These are phyloP conservation scores for Trichoderma atroviride DNA, from an alignment of 2,329 filamentous ascomycete genomes.

Conservation along the genomic window DNA sequence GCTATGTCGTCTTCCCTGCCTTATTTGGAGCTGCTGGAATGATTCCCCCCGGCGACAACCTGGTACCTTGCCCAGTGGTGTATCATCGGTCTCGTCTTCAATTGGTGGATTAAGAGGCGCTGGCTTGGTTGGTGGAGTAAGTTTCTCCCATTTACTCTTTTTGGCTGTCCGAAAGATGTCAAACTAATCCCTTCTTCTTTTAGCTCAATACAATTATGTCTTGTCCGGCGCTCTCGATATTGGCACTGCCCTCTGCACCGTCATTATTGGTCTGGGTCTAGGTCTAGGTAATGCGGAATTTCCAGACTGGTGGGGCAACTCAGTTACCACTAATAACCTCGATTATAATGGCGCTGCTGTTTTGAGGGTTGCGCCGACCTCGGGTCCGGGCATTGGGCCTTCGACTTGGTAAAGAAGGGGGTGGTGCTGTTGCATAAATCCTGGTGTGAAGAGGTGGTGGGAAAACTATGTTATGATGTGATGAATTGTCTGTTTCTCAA, in stretches of 20 bases:
- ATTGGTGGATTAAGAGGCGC: slow-evolving; percentile 53
- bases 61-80: slow-evolving; percentile 60
- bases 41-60: slow-evolving; percentile 59
- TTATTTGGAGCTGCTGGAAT: slow-evolving; percentile 54
- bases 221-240: slow-evolving; percentile 61
- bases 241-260: slow-evolving; percentile 59
- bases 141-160: slow-evolving; percentile 34
- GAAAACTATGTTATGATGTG: slow-evolving; percentile 1
- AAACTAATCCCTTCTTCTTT: not conserved
- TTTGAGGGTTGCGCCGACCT: slow-evolving; percentile 4
- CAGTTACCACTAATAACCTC: slow-evolving; percentile 36
- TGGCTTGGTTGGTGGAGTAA: slow-evolving; percentile 59
- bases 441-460: not conserved
- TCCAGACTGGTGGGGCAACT: slow-evolving; percentile 54
- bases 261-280: slow-evolving; percentile 54
- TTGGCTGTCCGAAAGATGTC: not conserved
- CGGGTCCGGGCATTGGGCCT: slow-evolving; percentile 16
- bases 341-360: slow-evolving; percentile 36
- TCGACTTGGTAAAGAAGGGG: slow-evolving; percentile 1
- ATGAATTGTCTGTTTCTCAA: not conserved
- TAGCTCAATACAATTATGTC: slow-evolving; percentile 57
- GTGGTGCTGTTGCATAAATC: not conserved
- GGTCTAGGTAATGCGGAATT: slow-evolving; percentile 49
- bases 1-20: slow-evolving; percentile 56
- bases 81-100: slow-evolving; percentile 58